Evolutionary conservation across 1,139 yeast species (phyloP), one percentile per base, ranked within the genome.

Genomic region (Yamadazyma taylorii): DNA sequence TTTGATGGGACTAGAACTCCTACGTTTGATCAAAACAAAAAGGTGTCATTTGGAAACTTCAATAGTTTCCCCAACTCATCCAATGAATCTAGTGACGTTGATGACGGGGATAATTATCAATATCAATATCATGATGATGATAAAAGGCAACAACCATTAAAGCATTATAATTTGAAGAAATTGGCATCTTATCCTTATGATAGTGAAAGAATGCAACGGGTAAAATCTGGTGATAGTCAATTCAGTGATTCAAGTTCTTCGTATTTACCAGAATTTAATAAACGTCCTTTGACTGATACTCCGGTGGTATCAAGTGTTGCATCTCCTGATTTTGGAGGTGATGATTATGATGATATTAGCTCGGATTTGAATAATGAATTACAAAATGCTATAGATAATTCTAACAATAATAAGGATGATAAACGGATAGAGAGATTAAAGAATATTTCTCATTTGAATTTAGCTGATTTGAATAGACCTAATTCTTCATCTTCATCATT

Each of bases 211-310:
- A 51, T 60, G 45, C 42, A 46, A 25, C 43, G 54, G 34, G 45
- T 64, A n/a, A 57, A 51, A 33, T 60, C 68, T 16, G 46, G 62
- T 5, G 70, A 64, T 39, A 53, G 63, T 5, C 66, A 56, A 34
- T 40, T 54, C 33, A 38, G 40, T 27, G 57, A 55, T 33, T 53
- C 61, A 8, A 48, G 47, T 31, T 28, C 32, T 12, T 42, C 56
- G 2, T 49, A 55, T 29, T 60, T 77, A 32, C 85, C 87, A 0
- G 81, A 68, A 40, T 83, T 83, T 57, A 79, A 82, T 53, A 79
- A 77, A 56, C 65, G 88, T 33, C 89, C 90, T 0, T 61, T 79
- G 39, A 80, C 83, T 31, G 90, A 83, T 53, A 83, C 90, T 0
- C 90, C 90, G 0, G 69, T 80, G 3, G 78, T 75, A 4, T 79